These are phyloP conservation scores for Aspergillus tubingensis DNA, from an alignment of 2,329 filamentous ascomycete species.

Conservation along the genomic window DNA sequence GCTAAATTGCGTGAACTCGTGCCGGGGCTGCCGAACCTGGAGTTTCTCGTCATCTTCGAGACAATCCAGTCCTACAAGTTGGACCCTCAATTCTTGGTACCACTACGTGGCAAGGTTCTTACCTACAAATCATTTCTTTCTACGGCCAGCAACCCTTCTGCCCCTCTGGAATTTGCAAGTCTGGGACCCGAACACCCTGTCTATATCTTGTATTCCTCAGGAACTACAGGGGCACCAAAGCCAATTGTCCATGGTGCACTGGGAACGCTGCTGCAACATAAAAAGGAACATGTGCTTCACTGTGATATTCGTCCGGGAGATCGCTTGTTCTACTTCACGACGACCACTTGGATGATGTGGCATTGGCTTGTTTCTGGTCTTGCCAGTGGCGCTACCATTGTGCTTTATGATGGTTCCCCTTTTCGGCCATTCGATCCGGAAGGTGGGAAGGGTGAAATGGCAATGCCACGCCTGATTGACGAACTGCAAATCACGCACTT, in stretches of 20 bases:
- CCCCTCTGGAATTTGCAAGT: conserved; percentile 67
- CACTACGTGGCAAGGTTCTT: conserved; percentile 40
- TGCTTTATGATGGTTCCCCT: conserved; percentile 91
- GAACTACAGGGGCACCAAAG: conserved; percentile 85
- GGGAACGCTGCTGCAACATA: conserved; percentile 91
- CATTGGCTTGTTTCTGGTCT: conserved; percentile 91
- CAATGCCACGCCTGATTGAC: conserved; percentile 79
- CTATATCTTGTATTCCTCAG: conserved; percentile 91
- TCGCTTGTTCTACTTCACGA: conserved; percentile 89
- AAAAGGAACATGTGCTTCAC: conserved; percentile 91
- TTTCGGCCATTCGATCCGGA: conserved; percentile 68
- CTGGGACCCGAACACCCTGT: conserved; percentile 83
- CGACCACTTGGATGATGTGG: conserved; percentile 99
- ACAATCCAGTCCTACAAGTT: conserved; percentile 54
- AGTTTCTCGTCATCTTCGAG: conserved; percentile 73
- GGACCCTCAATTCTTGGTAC: conserved; percentile 36
- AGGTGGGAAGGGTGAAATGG: conserved; percentile 67
- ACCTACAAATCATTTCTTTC: conserved; percentile 51
- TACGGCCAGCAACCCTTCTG: conserved; percentile 41
- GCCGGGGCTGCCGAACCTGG: conserved; percentile 64
- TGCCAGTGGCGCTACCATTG: conserved; percentile 76
- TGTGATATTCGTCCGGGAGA: conserved; percentile 74
- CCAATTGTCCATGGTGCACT: conserved; percentile 91
- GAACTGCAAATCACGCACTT: conserved; percentile 86
- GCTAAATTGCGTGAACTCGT: conserved; percentile 79